Evolutionary conservation across 108 stramenopile species (phyloP), one percentile per base, ranked within the genome.

Genomic region (Ochromonas danica): DNA sequence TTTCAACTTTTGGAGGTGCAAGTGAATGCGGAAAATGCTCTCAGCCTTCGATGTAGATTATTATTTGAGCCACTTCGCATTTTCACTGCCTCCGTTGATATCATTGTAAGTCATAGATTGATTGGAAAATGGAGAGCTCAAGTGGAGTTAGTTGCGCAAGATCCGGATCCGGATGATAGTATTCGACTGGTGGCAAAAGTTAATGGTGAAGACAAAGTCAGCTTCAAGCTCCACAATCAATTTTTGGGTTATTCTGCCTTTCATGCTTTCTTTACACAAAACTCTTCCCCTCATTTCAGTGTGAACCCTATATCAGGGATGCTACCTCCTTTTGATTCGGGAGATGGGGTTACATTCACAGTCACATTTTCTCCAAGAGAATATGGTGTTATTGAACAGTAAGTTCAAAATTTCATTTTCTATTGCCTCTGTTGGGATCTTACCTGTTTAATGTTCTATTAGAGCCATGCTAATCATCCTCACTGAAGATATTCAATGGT

Each of bases 101-200:
- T 89, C 22, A 33, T 88, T n/a, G 57, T 86, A 17, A 77, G 61
- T 45, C 71, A 84, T 1, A 85, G 88, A 0, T n/a, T n/a, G n/a
- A n/a, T n/a, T n/a, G 89, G 89, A 17, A 67, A 83, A 42, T 89
- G 89, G 89, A 79, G 82, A 40, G 88, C 85, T 43, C 63, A 83
- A 65, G 41, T 87, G 25, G 57, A 57, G 27, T 67, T 89, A 22
- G 85, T 84, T 2, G 86, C 84, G 33, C 63, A 57, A 1, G 88
- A 87, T 35, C 80, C 89, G n/a, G 79, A 40, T 0, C 82, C 87
- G 14, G 89, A 89, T 27, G 89, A 89, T 72, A 57, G 22, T 40
- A 87, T 89, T 33, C 40, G 28, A 0, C 70, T 89, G 10, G 42
- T 83, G 78, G 89, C 88, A 17, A 35, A 33, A 0, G 39, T 88